Evolutionary conservation across 495 filamentous ascomycete genomes (phyloP), one percentile per base, ranked within the genome.

Genomic region (Tuber indicum): DNA sequence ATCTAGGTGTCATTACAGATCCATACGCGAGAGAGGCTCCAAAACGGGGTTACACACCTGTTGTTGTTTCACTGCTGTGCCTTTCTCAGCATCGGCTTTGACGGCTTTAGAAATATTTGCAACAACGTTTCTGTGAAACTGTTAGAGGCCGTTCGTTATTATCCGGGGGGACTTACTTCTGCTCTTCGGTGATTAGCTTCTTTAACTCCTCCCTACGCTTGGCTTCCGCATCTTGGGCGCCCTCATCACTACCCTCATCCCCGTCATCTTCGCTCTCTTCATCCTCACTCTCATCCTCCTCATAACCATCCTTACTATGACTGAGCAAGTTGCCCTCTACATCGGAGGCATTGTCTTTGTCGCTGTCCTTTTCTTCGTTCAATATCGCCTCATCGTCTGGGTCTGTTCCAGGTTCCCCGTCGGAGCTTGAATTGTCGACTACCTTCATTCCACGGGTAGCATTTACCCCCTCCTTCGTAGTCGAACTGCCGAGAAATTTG

Each of bases 11-110:
- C 47, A 81, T 41, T 16, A 77, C 44, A 42, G 23, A 41, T 44
- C 43, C 17, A 21, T 21, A 36, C 39, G 46, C 62, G 71, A 26
- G 3, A 21, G 23, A n/a, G 58, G 41, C 41, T 72, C 44, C 17
- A 21, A 16, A 72, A 66, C 14, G 21, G 42, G 52, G 36, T 45
- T 75, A 81, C 58, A 7, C 58, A 66, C 79, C 42, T 93, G 89
- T 84, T 99, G 96, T 72, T 89, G 85, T 80, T 92, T 93, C 45
- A 98, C 92, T 3, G 95, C 94, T 76, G 86, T 86, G 39, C 96
- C 96, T 86, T 98, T 98, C 17, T 89, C 88, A 2, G 91, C 88
- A 84, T 99, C 96, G 71, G 88, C 89, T 82, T 91, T 90, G 58
- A 91, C 92, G 14, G 92, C 91, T 81, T 91, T 87, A 2, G 91